Base-by-base conservation (phyloP, 306 rosid species). In the Cucurbita argyrosperma region DNA sequence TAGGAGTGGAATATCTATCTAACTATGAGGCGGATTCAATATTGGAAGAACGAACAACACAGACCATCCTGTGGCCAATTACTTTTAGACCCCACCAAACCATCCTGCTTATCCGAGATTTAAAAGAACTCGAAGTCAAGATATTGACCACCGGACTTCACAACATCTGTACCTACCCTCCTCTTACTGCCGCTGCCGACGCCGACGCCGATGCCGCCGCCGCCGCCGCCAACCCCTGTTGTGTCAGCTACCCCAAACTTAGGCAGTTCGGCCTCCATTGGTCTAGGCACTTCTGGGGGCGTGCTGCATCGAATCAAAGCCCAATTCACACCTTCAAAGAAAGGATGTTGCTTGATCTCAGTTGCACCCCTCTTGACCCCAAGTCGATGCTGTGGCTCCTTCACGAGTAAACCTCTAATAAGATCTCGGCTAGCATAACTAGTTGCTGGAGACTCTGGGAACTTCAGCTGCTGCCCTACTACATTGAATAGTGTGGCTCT, bases 101-200 rank as follows among this genome's bases (percentile, higher is more conserved):
- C 82, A 78, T 70, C 63, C 75, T 78, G 56, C 55, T 18, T 18
- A 77, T 83, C 81, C 79, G 78, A 81, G 73, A 82, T 35, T 88
- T 90, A 92, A 76, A 92, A 92, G 91, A 92, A 92, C 90, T 92
- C 96, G 69, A 92, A 92, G 82, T 92, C 96, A n/a, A 92, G 90
- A 90, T 83, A 92, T 70, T 90, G 89, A 84, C 98, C 92, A 59
- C 95, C 98, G 43, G 96, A 56, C 58, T 84, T 90, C 78, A 85
- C 79, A 83, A 84, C 79, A 42, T 89, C 96, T 37, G 88, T 71
- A 71, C 92, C 93, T 18, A 74, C 89, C 84, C 88, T 84, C 76
- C 88, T 92, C 80, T 92, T 90, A 72, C 96, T 89, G 84, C 81
- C 82, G 84, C 71, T 86, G 4, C 71, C 86, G 26, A 26, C 35